phyloP scores from a whole-genome alignment of 805 yeast genomes.

The Suhomyces kilbournensis region DNA sequence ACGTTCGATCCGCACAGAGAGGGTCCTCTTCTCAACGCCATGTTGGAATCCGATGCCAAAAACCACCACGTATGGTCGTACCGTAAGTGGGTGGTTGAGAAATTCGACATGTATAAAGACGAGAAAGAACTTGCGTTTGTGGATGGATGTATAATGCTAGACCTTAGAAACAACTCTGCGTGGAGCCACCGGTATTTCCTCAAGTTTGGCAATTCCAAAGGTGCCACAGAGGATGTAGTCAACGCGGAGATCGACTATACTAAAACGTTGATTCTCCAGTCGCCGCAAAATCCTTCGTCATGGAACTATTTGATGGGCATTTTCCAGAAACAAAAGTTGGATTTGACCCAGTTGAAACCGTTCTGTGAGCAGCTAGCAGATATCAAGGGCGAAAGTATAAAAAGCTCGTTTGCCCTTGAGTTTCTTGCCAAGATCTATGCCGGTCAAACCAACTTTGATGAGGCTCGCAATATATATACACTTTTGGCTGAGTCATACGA shows the following conservation, averaged over 20 bases:
- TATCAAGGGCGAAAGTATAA: conserved; percentile 17
- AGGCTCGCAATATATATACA: conserved; percentile 46
- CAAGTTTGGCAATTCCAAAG: conserved; percentile 23
- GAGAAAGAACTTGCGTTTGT: conserved; percentile 52
- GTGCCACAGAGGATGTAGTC: conserved; percentile 16
- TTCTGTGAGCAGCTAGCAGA: conserved; percentile 46
- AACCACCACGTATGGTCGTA: conserved; percentile 98
- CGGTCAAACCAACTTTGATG: conserved; percentile 20
- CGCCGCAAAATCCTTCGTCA: conserved; percentile 79
- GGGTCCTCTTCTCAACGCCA: conserved; percentile 57
- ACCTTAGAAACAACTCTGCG: conserved; percentile 85
- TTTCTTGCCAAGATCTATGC: conserved; percentile 51
- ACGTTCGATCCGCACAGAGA: conserved; percentile 52
- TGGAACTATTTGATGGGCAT: conserved; percentile 83
- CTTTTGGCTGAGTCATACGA: conserved; percentile 54
- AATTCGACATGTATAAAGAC: conserved; percentile 46
- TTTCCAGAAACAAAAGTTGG: conserved; percentile 22
- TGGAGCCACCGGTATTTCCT: conserved; percentile 85
- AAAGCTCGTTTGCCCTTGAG: conserved; percentile 65
- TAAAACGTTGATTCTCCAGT: conserved; percentile 44
- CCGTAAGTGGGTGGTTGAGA: conserved; percentile 73
- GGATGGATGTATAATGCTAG: conserved; percentile 48
- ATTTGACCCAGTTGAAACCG: conserved; percentile 37
- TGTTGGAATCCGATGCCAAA: conserved; percentile 78
- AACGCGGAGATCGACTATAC: conserved; percentile 54